Evolutionary conservation across 345 rosid species (phyloP).

Genomic region (Corchorus olitorius): DNA sequence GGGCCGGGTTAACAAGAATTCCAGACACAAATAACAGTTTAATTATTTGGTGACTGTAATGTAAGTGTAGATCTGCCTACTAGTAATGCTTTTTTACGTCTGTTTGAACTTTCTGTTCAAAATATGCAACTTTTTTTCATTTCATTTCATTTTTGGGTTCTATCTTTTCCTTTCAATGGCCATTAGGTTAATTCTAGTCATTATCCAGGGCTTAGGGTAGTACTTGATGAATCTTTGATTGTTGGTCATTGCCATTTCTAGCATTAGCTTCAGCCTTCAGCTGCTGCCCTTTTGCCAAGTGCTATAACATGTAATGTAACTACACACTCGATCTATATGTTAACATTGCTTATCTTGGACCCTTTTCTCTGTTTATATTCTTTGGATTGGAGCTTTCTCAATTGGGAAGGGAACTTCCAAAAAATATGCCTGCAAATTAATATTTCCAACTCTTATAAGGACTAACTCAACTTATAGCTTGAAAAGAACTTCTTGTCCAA

Average conservation of each 20-base stretch:
- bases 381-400: conserved; percentile 69
- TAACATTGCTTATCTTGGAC: conserved; percentile 39
- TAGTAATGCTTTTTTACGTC: conserved; percentile 11
- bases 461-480: conserved; percentile 21
- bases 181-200: not conserved
- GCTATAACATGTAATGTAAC: not conserved
- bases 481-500: conserved; percentile 59
- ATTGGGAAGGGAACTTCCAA: conserved; percentile 70
- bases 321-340: no score
- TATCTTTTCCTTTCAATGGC: not conserved
- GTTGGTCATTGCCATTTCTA: not conserved
- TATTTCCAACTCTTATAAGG: not conserved
- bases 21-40: no score
- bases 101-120: conserved; percentile 24
- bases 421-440: conserved; percentile 71
- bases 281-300: not conserved
- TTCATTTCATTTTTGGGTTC: not conserved
- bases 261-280: not conserved
- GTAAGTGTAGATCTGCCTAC: conserved; percentile 38
- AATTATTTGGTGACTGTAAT: conserved; percentile 9
- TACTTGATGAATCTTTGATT: not conserved
- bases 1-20: no score
- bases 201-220: no score
- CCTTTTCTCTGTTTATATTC: conserved; percentile 32
- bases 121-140: conserved; percentile 13